Base-by-base conservation (phyloP, 331 rosid genomes). In the Telfairia occidentalis region DNA sequence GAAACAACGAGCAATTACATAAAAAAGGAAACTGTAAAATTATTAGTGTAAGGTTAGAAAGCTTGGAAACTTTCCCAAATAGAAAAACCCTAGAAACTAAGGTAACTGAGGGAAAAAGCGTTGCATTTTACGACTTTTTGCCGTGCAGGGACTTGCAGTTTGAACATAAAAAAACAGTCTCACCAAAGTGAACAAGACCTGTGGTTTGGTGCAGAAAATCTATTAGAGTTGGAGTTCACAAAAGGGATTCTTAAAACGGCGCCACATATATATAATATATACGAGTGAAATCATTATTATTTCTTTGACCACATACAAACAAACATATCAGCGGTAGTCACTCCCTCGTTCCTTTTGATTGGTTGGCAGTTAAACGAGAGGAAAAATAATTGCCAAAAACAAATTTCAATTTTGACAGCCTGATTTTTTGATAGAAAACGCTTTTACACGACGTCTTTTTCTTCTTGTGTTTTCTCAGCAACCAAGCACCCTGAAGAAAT, bases 31-130 rank as follows among this genome's bases (percentile, higher is more conserved):
- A 13, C 5, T 45, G n/a, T 45, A 15, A 45, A 48, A 48, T 48
- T 48, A 16, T 48, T 48, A 16, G 53, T 48, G 24, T 64, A n/a
- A 37, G 71, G 32, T 0, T 61, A 13, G 7, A 64, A 64, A 64
- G 87, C 66, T 53, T 40, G 34, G 13, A 18, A 64, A 79, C 89
- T 87, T 85, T 85, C 81, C 82, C 78, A 76, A 71, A 58, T 35
- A 78, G 29, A 43, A 52, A 43, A 49, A 53, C 57, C 75, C 76
- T 64, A 64, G 45, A 49, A 58, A 73, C 53, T 3, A 60, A 79
- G 64, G 54, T 11, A 32, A 24, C 0, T 18, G 15, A 26, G 18
- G 1, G 9, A 35, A 37, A 64, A 64, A 35, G 49, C 19, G 24
- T 21, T 53, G 61, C 19, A 55, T n/a, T 74, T 73, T 61, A 61